phyloP scores from a whole-genome alignment of 768 basidiomycete species.

The Boletus vinaceobasis region DNA sequence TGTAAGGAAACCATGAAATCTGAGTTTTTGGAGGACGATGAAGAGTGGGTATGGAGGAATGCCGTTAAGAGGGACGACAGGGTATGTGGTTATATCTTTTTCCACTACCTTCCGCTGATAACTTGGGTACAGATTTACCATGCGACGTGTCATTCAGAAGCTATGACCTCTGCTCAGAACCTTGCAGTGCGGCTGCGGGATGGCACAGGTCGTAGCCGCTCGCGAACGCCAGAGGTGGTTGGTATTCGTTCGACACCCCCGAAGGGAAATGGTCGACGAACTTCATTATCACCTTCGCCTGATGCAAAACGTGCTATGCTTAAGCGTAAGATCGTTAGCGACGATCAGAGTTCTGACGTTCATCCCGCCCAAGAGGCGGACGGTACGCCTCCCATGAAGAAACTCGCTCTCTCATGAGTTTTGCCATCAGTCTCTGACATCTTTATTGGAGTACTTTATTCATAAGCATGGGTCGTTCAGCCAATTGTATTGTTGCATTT shows the following conservation, averaged over 20 bases:
- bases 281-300: constrained; percentile 49
- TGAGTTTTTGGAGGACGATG: constrained; percentile 92
- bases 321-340: constrained; percentile 74
- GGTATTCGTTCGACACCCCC: constrained; percentile 38
- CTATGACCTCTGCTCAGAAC: constrained; percentile 56
- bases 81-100: constrained; percentile 44
- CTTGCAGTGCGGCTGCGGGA: constrained; percentile 66
- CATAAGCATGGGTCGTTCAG: constrained; percentile 18
- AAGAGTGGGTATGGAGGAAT: constrained; percentile 98
- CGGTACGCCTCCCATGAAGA: constrained; percentile 66
- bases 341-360: constrained; percentile 36
- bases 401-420: constrained; percentile 47
- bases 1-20: constrained; percentile 92
- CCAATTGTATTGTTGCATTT: constrained; percentile 25
- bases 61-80: constrained; percentile 80
- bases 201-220: constrained; percentile 64
- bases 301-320: constrained; percentile 52
- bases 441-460: constrained; percentile 36
- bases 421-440: constrained; percentile 12
- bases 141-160: constrained; percentile 91
- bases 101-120: background rate
- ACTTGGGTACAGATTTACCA: constrained; percentile 69
- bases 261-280: constrained; percentile 28
- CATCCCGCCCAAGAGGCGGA: constrained; percentile 35
- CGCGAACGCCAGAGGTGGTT: constrained; percentile 66